Conservation (phyloP, 2,329 filamentous ascomycete species). For the Microsporum audouinii region DNA sequence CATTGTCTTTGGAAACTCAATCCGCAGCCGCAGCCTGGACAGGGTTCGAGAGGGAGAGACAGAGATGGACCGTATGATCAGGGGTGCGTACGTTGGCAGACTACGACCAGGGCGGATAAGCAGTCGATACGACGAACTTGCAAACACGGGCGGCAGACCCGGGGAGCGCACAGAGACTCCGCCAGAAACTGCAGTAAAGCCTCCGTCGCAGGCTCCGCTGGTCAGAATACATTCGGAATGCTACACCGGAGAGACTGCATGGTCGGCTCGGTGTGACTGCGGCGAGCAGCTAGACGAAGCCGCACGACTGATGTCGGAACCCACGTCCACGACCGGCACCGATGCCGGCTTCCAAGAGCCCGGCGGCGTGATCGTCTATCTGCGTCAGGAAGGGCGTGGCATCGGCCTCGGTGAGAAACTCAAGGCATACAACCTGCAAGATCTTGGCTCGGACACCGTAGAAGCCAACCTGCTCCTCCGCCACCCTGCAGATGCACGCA, state of each 20-base stretch:
- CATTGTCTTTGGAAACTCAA: constrained; percentile 85
- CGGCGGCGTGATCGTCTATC: constrained; percentile 87
- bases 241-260: constrained; percentile 96
- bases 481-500: constrained; percentile 87
- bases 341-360: constrained; percentile 38
- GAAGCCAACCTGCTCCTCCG: constrained; percentile 85
- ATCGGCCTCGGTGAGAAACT: constrained; percentile 92
- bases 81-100: constrained; percentile 82
- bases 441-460: constrained; percentile 93
- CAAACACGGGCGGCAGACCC: neutral
- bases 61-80: constrained; percentile 63
- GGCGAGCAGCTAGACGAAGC: constrained; percentile 97
- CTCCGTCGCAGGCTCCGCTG: constrained; percentile 45
- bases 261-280: constrained; percentile 95
- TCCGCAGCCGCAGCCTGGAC: constrained; percentile 56
- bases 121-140: constrained; percentile 50
- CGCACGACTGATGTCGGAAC: constrained; percentile 64
- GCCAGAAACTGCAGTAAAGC: neutral
- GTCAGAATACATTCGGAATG: constrained; percentile 97
- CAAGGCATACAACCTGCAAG: constrained; percentile 96
- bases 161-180: neutral
- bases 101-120: constrained; percentile 74
- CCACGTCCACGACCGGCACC: constrained; percentile 14
- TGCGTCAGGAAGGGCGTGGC: constrained; percentile 89
- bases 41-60: constrained; percentile 36